Evolutionary conservation across 2,329 filamentous ascomycete species (phyloP).

Genomic region (Aspergillus sp.): DNA sequence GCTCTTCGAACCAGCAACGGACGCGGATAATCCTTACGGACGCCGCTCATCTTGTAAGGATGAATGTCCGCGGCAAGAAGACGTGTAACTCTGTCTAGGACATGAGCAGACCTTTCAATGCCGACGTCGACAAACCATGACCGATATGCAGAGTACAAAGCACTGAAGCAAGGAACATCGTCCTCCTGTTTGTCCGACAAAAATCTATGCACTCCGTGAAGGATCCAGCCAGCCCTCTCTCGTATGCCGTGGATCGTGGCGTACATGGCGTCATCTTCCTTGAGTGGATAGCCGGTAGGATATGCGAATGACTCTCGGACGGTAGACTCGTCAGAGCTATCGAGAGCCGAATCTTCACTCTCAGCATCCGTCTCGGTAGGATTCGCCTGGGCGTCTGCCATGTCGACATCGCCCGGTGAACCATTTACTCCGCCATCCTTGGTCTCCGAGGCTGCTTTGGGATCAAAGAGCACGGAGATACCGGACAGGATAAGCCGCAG

Average conservation of each 20-base stretch:
- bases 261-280: slow-evolving; percentile 65
- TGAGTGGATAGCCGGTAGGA: slow-evolving; percentile 79
- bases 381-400: slow-evolving; percentile 43
- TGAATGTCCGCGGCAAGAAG: slow-evolving; percentile 84
- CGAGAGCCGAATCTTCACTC: slow-evolving; percentile 51
- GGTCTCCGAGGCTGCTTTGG: slow-evolving; percentile 65
- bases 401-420: slow-evolving; percentile 46
- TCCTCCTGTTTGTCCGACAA: slow-evolving; percentile 83
- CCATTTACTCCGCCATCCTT: slow-evolving; percentile 38
- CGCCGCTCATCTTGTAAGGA: slow-evolving; percentile 90
- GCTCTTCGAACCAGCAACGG: slow-evolving; percentile 89
- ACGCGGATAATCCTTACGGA: slow-evolving; percentile 88
- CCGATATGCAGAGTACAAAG: slow-evolving; percentile 85
- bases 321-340: slow-evolving; percentile 57
- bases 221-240: slow-evolving; percentile 72
- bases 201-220: slow-evolving; percentile 84
- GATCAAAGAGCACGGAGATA: slow-evolving; percentile 85
- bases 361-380: slow-evolving; percentile 25
- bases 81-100: slow-evolving; percentile 80
- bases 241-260: slow-evolving; percentile 75
- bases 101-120: slow-evolving; percentile 91
- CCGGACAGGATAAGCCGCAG: slow-evolving; percentile 87
- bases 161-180: slow-evolving; percentile 92
- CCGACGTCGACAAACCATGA: slow-evolving; percentile 98
- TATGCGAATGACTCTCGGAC: slow-evolving; percentile 86